These are phyloP conservation scores for Suillus occidentalis DNA, from an alignment of 768 basidiomycete species.

Conservation along the genomic window DNA sequence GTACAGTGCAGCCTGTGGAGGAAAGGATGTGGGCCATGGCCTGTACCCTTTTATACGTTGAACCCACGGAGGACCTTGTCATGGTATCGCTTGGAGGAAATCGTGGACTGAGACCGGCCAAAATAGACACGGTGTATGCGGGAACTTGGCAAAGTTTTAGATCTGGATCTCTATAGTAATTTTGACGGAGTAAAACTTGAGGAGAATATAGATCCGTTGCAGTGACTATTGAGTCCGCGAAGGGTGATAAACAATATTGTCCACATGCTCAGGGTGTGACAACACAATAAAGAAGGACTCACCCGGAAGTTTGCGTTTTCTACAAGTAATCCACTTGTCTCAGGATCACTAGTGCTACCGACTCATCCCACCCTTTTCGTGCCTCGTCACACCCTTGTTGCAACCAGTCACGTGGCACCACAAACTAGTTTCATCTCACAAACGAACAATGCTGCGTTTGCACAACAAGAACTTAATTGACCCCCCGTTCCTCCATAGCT, in stretches of 20 bases:
- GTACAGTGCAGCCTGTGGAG: constrained; percentile 15
- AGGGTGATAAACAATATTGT: constrained; percentile 7
- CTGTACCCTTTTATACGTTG: constrained; percentile 32
- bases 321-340: constrained; percentile 12
- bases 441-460: no score
- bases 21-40: constrained; percentile 9
- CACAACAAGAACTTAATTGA: no score
- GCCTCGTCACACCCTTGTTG: background rate
- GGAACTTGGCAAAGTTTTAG: constrained; percentile 21
- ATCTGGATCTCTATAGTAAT: constrained; percentile 28
- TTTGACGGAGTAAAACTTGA: constrained; percentile 24
- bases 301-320: constrained; percentile 21
- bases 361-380: constrained; percentile 21
- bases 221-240: background rate
- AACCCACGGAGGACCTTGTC: constrained; percentile 3
- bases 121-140: constrained; percentile 33
- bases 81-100: constrained; percentile 9
- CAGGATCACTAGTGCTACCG: constrained; percentile 26
- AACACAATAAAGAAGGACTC: constrained; percentile 19
- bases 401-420: background rate
- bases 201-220: constrained; percentile 34
- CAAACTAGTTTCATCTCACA: no score
- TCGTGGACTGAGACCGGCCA: constrained; percentile 21
- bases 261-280: background rate
- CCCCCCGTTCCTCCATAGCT: no score